These are phyloP conservation scores for Hanseniaspora hatyaiensis DNA, from an alignment of 805 yeast genomes.

Conservation along the genomic window DNA sequence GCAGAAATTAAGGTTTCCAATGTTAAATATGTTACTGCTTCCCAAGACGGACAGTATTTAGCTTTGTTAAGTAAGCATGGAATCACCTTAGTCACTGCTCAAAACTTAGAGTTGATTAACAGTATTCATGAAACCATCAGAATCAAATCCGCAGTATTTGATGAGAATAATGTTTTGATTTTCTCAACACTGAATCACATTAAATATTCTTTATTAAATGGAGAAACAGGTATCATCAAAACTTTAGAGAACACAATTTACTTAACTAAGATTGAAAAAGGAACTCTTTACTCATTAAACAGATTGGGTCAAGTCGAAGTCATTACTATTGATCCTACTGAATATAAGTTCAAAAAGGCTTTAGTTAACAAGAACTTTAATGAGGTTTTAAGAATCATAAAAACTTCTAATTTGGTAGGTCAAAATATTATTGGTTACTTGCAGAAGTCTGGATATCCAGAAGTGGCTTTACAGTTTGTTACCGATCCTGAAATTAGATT, in stretches of 20 bases:
- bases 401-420: constrained; percentile 83
- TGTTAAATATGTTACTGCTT: constrained; percentile 84
- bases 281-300: constrained; percentile 65
- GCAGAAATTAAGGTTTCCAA: constrained; percentile 58
- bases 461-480: constrained; percentile 91
- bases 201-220: constrained; percentile 83
- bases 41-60: constrained; percentile 71
- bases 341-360: constrained; percentile 90
- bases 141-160: constrained; percentile 96
- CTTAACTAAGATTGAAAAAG: constrained; percentile 58
- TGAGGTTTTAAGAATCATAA: constrained; percentile 83
- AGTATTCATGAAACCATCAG: constrained; percentile 93
- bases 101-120: constrained; percentile 62
- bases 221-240: constrained; percentile 89
- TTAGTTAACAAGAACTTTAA: constrained; percentile 77
- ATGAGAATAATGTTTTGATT: constrained; percentile 78
- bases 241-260: constrained; percentile 84
- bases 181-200: constrained; percentile 93
- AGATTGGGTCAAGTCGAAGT: constrained; percentile 77
- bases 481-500: constrained; percentile 93
- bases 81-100: constrained; percentile 65
- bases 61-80: constrained; percentile 89
- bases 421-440: constrained; percentile 92
- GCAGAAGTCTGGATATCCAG: constrained; percentile 93
- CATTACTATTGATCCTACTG: constrained; percentile 83